Percentiles rank a stretch among this genome's conserved stretches.
phyloP scores from a whole-genome alignment of 208 protist species.

The Strigomonas galati region DNA sequence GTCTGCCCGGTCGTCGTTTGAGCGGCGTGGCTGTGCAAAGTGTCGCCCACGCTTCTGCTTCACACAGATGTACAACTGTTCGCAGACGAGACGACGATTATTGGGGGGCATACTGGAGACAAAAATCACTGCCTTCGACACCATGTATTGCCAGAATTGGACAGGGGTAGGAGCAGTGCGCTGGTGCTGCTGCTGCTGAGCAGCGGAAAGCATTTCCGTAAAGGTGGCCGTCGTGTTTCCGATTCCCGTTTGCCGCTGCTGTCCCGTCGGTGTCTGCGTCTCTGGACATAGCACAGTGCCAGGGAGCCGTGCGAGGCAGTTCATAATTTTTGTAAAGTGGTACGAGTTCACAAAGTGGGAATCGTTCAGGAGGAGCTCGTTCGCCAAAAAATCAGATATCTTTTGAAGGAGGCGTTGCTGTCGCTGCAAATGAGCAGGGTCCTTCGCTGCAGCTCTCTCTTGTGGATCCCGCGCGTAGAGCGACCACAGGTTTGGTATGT shows the following conservation, averaged over 20 bases:
- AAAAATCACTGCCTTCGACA: constrained; percentile 80
- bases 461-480: constrained; percentile 19
- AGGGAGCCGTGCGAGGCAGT: constrained; percentile 52
- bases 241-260: not conserved
- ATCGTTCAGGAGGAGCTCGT: constrained; percentile 49
- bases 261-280: constrained; percentile 11
- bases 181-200: not conserved
- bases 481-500: constrained; percentile 45
- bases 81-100: constrained; percentile 47
- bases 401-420: constrained; percentile 41
- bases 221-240: not conserved
- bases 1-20: not conserved
- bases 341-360: constrained; percentile 55
- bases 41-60: constrained; percentile 29
- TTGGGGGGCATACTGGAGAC: constrained; percentile 40
- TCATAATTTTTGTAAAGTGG: constrained; percentile 75
- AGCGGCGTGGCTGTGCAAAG: constrained; percentile 11
- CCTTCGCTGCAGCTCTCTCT: not conserved
- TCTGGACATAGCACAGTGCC: constrained; percentile 36
- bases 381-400: constrained; percentile 46
- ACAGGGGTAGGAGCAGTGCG: constrained; percentile 18
- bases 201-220: too few relatives aligned
- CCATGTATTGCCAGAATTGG: constrained; percentile 71
- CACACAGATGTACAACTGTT: constrained; percentile 40
- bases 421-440: not conserved